Percentiles rank a stretch among this genome's conserved stretches.
Evolutionary conservation across 2,329 filamentous ascomycete species (phyloP).

Genomic region (Cryphonectria japonica): DNA sequence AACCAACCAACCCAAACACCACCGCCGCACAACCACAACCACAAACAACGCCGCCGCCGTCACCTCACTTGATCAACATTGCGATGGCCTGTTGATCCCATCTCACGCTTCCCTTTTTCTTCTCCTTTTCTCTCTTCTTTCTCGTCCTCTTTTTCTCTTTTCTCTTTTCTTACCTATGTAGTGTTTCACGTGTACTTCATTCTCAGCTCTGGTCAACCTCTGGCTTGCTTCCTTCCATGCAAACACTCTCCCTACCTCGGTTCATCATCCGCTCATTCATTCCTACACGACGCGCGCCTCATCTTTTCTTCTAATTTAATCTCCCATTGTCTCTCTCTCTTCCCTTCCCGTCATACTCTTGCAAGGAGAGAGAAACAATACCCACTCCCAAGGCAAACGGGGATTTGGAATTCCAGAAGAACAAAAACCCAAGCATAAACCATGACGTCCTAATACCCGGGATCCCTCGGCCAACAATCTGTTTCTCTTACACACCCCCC

Average conservation of each 20-base stretch:
- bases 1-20: not conserved
- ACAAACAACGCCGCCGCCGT: not conserved
- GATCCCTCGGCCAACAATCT: conserved; percentile 6
- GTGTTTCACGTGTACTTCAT: not conserved
- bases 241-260: not conserved
- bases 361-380: not conserved
- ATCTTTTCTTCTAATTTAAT: not conserved
- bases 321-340: not conserved
- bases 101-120: conserved; percentile 13
- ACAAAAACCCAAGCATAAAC: not conserved
- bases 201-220: not conserved
- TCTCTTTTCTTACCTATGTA: not conserved
- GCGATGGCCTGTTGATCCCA: conserved; percentile 17
- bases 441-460: conserved; percentile 12
- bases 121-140: not conserved
- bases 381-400: not conserved
- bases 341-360: not conserved
- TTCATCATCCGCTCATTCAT: not conserved
- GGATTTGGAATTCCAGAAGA: not conserved
- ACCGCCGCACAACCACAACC: not conserved
- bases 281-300: not conserved
- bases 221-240: not conserved
- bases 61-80: conserved; percentile 12
- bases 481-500: not conserved
- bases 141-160: not conserved